Evolutionary conservation across 352 stramenopile species (phyloP).

Genomic region (Globisporangium nunn): DNA sequence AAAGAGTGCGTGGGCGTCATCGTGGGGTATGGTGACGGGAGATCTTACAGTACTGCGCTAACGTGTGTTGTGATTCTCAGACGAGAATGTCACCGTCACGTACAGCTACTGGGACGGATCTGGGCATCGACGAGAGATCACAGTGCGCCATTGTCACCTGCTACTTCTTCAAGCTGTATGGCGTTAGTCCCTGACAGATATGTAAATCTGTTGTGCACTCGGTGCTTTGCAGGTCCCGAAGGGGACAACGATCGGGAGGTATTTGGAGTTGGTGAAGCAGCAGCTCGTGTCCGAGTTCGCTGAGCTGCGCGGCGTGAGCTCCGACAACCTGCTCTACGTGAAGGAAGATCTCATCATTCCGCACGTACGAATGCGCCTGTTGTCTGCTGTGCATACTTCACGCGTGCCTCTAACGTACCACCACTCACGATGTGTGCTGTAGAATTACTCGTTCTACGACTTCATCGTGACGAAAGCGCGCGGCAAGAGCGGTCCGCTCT

Average conservation of each 20-base stretch:
- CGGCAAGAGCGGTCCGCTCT: constrained; percentile 96
- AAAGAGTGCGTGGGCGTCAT: constrained; percentile 53
- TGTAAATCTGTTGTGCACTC: neutral
- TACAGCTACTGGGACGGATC: constrained; percentile 99
- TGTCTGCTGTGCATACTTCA: neutral
- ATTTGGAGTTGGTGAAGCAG: constrained; percentile 81
- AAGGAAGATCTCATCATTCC: constrained; percentile 99
- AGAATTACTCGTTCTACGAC: constrained; percentile 99
- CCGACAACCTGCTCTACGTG: constrained; percentile 96
- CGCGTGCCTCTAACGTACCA: too few species aligned
- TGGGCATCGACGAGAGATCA: constrained; percentile 91
- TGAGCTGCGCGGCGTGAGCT: constrained; percentile 85
- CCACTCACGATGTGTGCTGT: neutral
- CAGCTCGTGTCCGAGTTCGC: constrained; percentile 91
- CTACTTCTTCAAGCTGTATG: neutral
- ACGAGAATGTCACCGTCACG: constrained; percentile 91
- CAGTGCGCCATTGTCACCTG: constrained; percentile 22
- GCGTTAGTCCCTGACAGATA: neutral
- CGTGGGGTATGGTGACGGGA: neutral
- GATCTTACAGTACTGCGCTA: neutral
- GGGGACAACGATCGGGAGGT: constrained; percentile 88
- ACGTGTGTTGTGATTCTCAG: constrained; percentile 18
- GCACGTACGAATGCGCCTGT: constrained; percentile 38
- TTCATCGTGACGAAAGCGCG: constrained; percentile 96
- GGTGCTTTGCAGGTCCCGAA: constrained; percentile 65